Base-by-base conservation (phyloP, 2,329 filamentous ascomycete species). In the Sporothrix protearum region DNA sequence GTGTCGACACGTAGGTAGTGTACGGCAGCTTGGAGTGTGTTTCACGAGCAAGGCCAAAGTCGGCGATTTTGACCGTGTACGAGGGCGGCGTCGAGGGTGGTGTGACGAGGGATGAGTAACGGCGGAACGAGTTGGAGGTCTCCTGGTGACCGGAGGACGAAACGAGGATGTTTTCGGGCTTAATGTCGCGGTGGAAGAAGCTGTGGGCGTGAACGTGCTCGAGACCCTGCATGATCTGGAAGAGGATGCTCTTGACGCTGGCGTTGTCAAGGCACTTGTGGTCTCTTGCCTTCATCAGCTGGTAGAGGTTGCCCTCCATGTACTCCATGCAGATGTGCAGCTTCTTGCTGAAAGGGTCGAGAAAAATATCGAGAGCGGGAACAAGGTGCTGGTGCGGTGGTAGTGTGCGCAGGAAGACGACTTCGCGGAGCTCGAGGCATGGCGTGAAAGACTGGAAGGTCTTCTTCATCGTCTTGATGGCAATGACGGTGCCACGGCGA, bases 381-480 rank as follows among this genome's bases (percentile, higher is more conserved):
- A 99, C 96, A 45, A 99, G 87, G 80, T 99, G 96, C 76, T 90
- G 89, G 79, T 99, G 96, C 59, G 88, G 85, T 1, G 96, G 96
- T 19, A 99, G 85, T 12, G 94, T 95, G 78, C 93, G 91, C 63
- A 99, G 85, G 82, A 99, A 99, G 79, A 99, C 96, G 75, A 99
- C 96, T 81, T 99, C 96, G 74, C 96, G 91, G 70, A 99, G 88
- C 81, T 99, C 96, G 75, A 97, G 83, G 80, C 96, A 99, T 69
- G 94, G 92, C 19, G 88, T 84, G 79, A 97, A 94, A 1, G 93
- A 97, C 77, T 98, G 94, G 77, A 98, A 99, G 0, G 92, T 94
- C 88, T 99, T 99, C 87, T 99, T 99, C 96, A 99, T 99, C 6
- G 96, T 98, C 83, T 99, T 99, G 83, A 99, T 97, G 57, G 96